Evolutionary conservation across 352 stramenopile species (phyloP), one percentile per base, ranked within the genome.

Genomic region (Pythium phragmiticola): DNA sequence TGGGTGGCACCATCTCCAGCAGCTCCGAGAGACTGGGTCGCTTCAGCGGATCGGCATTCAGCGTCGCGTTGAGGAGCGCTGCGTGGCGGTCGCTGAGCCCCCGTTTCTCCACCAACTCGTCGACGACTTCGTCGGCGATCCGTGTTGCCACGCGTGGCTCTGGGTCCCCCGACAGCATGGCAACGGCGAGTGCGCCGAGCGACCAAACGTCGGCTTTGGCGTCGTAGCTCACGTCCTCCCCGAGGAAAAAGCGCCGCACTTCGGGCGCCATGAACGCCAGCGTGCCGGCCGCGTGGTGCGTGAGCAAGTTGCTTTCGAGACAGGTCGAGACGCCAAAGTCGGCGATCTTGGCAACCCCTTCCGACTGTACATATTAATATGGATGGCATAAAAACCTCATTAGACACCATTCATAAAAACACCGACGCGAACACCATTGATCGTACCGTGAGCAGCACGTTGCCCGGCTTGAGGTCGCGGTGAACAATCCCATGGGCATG

Each of bases 241-340:
- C 82, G 0, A 92, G 43, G 54, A 94, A 89, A 63, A 87, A 94
- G 3, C 76, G 72, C 12, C 83, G 72, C 62, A 94, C 81, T 62
- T 94, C 83, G 1, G 85, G 85, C 4, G 85, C 85, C 85, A 92
- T 94, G 60, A 88, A 94, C 42, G 80, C 78, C 46, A 94, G 70
- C 13, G 85, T 94, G 2, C 82, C 85, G 7, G 85, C 85, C 17
- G 82, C 81, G 39, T 92, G 83, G 47, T 89, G 80, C 0, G 83
- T 94, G 45, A 90, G 59, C 50, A 91, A 56, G 23, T 87, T 69
- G 63, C 77, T 92, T 49, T 90, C 80, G 21, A 94, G 69, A 36
- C 80, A 85, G 3, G 82, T 94, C 2, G 85, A 94, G 16, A 94
- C 85, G n/a, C 83, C 85, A 61, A 94, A 94, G 51, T 94, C 85